A percentile compares a stretch with the other conserved stretches of the same genome.
Conservation (phyloP, 2,329 filamentous ascomycete genomes). For the Clonostachys chloroleuca region DNA sequence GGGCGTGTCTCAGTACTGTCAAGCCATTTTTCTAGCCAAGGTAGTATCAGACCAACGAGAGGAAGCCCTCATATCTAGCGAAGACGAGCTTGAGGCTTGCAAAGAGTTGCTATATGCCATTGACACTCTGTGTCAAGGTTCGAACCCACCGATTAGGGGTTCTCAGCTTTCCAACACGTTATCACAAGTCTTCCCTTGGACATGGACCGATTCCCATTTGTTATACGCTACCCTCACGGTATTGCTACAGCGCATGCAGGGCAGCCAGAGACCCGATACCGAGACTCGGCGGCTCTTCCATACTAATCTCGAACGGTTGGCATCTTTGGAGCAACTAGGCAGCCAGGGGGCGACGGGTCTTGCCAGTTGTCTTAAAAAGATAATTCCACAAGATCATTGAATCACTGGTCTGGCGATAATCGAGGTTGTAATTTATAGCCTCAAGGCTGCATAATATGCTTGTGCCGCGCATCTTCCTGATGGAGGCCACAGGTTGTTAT, state of each 20-base stretch:
- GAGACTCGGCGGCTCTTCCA: background rate
- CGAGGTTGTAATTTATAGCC: too few relatives aligned
- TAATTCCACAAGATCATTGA: too few relatives aligned
- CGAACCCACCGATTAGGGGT: background rate
- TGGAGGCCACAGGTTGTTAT: too few relatives aligned
- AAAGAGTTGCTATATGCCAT: background rate
- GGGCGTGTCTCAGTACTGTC: background rate
- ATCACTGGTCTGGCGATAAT: too few relatives aligned
- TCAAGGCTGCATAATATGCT: too few relatives aligned
- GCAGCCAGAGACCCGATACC: background rate
- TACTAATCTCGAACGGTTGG: background rate
- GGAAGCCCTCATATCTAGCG: background rate
- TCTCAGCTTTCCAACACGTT: background rate
- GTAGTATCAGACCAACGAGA: background rate
- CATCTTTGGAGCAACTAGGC: background rate
- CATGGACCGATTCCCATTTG: background rate
- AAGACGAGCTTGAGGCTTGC: background rate
- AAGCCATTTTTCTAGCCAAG: background rate
- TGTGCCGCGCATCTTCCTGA: too few relatives aligned
- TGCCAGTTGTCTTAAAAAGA: too few relatives aligned
- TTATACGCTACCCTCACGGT: background rate
- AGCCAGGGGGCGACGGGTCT: too few relatives aligned
- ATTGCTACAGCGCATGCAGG: background rate
- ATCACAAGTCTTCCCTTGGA: background rate
- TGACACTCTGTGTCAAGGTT: background rate